Conservation (phyloP, 345 rosid genomes). For the Ceriops zippeliana region DNA sequence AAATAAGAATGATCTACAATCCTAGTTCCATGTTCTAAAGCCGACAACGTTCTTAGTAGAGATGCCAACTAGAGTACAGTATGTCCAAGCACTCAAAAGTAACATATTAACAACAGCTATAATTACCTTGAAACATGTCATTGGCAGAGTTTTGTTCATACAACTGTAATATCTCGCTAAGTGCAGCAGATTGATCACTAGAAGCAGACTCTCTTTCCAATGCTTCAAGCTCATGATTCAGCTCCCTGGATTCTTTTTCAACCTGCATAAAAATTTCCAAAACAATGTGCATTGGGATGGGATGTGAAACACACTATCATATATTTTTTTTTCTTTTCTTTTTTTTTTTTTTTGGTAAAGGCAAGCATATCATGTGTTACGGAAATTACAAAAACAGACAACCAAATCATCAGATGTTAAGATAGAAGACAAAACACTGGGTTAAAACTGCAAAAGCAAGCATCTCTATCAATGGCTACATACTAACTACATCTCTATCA, state of each 20-base stretch:
- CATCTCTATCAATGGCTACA: too few relatives aligned
- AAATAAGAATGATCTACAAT: background rate
- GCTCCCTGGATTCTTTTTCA: conserved; percentile 56
- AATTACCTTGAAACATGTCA: conserved; percentile 61
- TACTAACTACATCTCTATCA: too few relatives aligned
- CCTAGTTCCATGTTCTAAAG: background rate
- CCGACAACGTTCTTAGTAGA: background rate
- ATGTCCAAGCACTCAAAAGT: background rate
- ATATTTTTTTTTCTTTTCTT: too few relatives aligned
- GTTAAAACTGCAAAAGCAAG: too few relatives aligned
- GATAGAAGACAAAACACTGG: too few relatives aligned
- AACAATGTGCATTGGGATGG: background rate
- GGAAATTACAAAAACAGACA: too few relatives aligned
- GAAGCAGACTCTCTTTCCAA: conserved; percentile 52
- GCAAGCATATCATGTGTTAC: too few relatives aligned
- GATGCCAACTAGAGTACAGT: background rate
- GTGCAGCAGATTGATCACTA: conserved; percentile 40
- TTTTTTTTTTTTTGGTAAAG: too few relatives aligned
- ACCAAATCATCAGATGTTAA: too few relatives aligned
- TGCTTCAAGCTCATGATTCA: conserved; percentile 52
- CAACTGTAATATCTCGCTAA: conserved; percentile 48
- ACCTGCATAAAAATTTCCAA: conserved; percentile 36
- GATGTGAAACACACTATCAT: too few relatives aligned
- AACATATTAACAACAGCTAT: conserved; percentile 1
- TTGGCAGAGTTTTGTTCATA: conserved; percentile 44